These are phyloP conservation scores for Saussurea involucrata DNA, from an alignment of 129 eudicot genomes.

Conservation along the genomic window DNA sequence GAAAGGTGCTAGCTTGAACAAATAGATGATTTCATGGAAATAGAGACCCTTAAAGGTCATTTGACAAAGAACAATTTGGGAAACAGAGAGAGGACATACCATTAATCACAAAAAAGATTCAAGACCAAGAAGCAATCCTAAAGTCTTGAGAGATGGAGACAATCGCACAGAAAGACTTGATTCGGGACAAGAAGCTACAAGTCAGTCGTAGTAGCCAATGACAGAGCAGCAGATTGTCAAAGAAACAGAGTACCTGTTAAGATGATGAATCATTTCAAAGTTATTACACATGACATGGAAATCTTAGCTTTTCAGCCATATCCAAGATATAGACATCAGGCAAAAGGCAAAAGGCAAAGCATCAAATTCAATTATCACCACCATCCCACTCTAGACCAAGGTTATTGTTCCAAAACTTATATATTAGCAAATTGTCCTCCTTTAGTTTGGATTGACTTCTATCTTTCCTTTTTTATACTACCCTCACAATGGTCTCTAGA, in stretches of 20 bases:
- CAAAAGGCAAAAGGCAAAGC: background rate
- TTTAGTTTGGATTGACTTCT: background rate
- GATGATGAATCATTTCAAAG: conserved; percentile 21
- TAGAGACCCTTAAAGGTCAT: background rate
- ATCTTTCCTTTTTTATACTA: background rate
- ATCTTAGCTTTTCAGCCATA: background rate
- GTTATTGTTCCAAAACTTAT: background rate
- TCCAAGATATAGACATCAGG: background rate
- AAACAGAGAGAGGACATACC: conserved; percentile 17
- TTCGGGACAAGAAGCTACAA: background rate
- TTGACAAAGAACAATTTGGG: background rate
- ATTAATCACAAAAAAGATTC: conserved; percentile 9
- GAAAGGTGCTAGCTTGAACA: conserved; percentile 7
- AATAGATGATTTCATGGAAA: background rate
- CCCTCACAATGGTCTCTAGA: background rate
- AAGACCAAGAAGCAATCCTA: background rate
- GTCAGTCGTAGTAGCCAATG: conserved; percentile 8
- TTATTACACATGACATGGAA: conserved; percentile 8
- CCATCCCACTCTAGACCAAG: background rate
- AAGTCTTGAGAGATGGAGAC: background rate
- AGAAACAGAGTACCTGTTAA: conserved; percentile 20
- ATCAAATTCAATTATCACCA: background rate
- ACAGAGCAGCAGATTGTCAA: background rate
- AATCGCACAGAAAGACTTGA: background rate
- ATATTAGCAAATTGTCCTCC: background rate